phyloP scores from a whole-genome alignment of 2,329 filamentous ascomycete genomes.

The Colletotrichum phormii region DNA sequence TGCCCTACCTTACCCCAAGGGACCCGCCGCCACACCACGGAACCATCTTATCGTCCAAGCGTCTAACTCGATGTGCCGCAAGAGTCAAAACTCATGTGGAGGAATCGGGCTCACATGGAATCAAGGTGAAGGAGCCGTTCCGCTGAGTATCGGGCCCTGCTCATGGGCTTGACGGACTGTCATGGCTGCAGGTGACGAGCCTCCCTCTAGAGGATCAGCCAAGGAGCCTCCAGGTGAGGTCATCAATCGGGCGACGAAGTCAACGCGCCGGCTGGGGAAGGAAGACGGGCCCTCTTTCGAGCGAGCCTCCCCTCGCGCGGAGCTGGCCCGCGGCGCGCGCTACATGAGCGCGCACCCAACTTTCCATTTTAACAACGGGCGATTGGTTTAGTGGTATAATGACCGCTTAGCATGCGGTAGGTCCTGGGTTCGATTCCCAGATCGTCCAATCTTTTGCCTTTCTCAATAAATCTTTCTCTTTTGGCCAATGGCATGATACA shows the following conservation, averaged over 20 bases:
- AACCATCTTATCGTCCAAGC: no score
- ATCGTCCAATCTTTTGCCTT: constrained; percentile 21
- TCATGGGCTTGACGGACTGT: not conserved
- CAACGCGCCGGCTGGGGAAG: not conserved
- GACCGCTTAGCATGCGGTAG: constrained; percentile 36
- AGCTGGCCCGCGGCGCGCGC: fast-evolving
- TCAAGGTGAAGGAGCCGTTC: no score
- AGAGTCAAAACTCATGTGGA: no score
- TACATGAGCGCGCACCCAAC: fast-evolving
- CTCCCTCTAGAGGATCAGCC: no score
- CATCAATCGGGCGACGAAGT: not conserved
- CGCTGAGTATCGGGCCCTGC: no score
- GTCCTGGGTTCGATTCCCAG: constrained; percentile 36
- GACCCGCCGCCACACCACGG: not conserved
- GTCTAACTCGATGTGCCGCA: no score
- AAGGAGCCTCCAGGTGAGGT: not conserved
- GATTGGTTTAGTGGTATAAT: constrained; percentile 38
- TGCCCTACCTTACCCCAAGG: constrained; percentile 6
- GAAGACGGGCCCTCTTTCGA: not conserved
- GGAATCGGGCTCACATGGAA: not conserved
- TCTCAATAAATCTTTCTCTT: fast-evolving
- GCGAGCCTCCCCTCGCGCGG: no score
- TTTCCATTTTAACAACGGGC: not conserved
- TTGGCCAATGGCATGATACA: not conserved
- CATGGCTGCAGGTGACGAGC: no score